Evolutionary conservation across 148 eudicot species (phyloP).

Genomic region (Cornus suecica): DNA sequence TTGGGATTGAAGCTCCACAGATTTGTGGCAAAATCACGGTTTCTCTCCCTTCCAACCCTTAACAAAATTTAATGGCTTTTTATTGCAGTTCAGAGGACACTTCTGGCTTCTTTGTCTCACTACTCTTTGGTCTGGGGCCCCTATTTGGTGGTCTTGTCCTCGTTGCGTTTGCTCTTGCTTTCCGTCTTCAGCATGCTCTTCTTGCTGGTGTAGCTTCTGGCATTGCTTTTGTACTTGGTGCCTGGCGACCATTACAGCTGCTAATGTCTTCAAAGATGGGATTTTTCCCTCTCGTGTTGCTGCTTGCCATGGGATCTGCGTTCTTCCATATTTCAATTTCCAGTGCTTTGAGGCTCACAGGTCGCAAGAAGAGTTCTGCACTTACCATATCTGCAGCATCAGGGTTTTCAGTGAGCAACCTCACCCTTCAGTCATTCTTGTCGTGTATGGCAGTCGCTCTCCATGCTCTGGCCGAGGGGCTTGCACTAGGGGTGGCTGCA

Average conservation of each 20-base stretch:
- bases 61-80: not conserved
- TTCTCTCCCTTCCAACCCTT: not conserved
- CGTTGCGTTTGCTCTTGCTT: constrained; percentile 69
- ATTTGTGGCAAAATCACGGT: not conserved
- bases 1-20: not conserved
- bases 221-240: constrained; percentile 82
- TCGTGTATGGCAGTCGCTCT: constrained; percentile 72
- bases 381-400: constrained; percentile 46
- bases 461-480: constrained; percentile 91
- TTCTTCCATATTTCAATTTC: constrained; percentile 50
- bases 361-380: constrained; percentile 56
- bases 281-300: constrained; percentile 50
- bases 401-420: constrained; percentile 57
- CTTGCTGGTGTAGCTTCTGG: constrained; percentile 93
- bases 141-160: constrained; percentile 72
- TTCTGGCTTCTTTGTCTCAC: constrained; percentile 79
- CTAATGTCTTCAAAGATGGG: constrained; percentile 71
- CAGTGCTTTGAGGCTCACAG: constrained; percentile 38
- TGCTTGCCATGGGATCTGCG: constrained; percentile 53
- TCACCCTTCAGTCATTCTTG: constrained; percentile 72
- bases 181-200: constrained; percentile 77
- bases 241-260: constrained; percentile 83
- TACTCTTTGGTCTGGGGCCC: constrained; percentile 93
- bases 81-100: constrained; percentile 72
- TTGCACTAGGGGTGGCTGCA: constrained; percentile 92